These are phyloP conservation scores for Trypanosoma conorhini DNA, from an alignment of 208 protist genomes.

Conservation along the genomic window DNA sequence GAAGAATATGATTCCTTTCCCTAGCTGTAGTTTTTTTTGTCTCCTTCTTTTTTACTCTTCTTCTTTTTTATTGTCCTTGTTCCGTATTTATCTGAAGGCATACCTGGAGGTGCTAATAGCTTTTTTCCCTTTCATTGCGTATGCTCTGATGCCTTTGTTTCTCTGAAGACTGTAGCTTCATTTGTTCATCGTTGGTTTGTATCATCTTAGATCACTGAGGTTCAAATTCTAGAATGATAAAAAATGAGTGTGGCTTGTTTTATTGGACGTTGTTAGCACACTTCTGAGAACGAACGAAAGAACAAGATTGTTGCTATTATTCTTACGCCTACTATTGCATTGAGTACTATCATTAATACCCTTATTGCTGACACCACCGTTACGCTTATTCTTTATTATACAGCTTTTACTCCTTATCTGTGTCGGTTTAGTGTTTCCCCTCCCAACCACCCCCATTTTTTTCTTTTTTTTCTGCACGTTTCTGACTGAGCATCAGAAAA, in stretches of 20 bases:
- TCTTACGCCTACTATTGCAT: background rate
- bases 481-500: background rate
- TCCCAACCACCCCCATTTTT: background rate
- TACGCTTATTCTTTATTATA: background rate
- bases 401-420: background rate
- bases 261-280: background rate
- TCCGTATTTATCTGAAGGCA: background rate
- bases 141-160: background rate
- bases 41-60: background rate
- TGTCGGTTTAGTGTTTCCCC: background rate
- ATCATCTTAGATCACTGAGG: slow-evolving; percentile 21
- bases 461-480: background rate
- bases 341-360: background rate
- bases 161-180: background rate
- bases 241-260: slow-evolving; percentile 1
- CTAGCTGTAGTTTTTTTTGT: background rate
- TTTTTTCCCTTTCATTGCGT: background rate
- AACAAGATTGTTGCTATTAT: background rate
- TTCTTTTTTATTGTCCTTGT: slow-evolving; percentile 12
- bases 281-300: background rate
- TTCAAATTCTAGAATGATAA: slow-evolving; percentile 23
- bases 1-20: background rate
- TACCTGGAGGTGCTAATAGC: background rate
- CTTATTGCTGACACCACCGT: background rate
- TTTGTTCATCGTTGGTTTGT: slow-evolving; percentile 7